Percentiles rank a stretch among this genome's conserved stretches.
phyloP scores from a whole-genome alignment of 2,329 filamentous ascomycete species.

The Thelonectria discophora region DNA sequence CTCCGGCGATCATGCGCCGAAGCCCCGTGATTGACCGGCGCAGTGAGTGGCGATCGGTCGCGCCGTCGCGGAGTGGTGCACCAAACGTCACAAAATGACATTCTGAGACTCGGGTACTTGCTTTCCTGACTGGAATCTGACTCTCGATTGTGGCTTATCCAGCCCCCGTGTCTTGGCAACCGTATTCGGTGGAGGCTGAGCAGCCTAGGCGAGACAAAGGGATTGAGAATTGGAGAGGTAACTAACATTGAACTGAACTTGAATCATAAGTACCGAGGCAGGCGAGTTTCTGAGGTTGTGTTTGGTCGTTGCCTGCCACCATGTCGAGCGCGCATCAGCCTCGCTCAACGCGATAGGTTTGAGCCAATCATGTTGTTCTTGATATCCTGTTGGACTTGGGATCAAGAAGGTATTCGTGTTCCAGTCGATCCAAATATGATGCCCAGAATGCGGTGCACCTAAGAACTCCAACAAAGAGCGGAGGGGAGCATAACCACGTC shows the following conservation, averaged over 20 bases:
- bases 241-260: neutral
- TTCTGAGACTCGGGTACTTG: neutral
- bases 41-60: slow-evolving; percentile 31
- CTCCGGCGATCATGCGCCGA: slow-evolving; percentile 35
- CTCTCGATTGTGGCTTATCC: neutral
- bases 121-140: neutral
- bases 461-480: too few relatives aligned
- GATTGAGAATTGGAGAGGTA: neutral
- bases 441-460: too few relatives aligned
- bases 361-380: slow-evolving; percentile 30
- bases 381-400: neutral
- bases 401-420: too few relatives aligned
- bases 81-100: slow-evolving; percentile 6
- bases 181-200: slow-evolving; percentile 9
- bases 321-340: neutral
- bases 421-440: too few relatives aligned
- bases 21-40: slow-evolving; percentile 24
- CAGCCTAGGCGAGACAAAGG: neutral
- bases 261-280: neutral
- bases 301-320: too few relatives aligned
- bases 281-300: too few relatives aligned
- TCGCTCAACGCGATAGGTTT: neutral
- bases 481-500: too few relatives aligned
- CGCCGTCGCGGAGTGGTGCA: slow-evolving; percentile 11
- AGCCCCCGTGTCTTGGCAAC: slow-evolving; percentile 5